These are phyloP conservation scores for Mucor saturninus DNA, from an alignment of 371 early-diverging fungal species.

Conservation along the genomic window DNA sequence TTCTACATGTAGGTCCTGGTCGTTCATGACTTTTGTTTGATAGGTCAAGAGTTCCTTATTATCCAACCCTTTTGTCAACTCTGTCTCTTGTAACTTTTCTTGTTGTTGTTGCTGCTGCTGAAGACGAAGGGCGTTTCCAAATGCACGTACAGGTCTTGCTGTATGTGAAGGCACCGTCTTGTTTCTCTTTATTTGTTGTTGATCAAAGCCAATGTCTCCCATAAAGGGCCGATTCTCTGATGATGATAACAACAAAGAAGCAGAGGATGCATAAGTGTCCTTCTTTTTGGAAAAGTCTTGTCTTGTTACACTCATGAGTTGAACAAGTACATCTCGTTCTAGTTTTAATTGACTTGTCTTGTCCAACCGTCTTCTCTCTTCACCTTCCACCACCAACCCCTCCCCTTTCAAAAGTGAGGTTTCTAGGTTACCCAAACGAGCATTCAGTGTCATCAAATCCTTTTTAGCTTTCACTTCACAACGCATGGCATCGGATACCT, in stretches of 20 bases:
- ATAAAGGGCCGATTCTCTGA: neutral
- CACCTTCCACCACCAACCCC: constrained; percentile 61
- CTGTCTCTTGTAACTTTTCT: constrained; percentile 59
- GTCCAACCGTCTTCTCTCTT: constrained; percentile 75
- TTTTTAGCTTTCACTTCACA: constrained; percentile 79
- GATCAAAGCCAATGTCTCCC: constrained; percentile 36
- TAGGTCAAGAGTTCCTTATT: constrained; percentile 74
- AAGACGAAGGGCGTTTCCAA: constrained; percentile 61
- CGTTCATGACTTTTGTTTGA: constrained; percentile 76
- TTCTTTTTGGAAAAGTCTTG: constrained; percentile 38
- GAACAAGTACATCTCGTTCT: constrained; percentile 64
- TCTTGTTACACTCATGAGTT: constrained; percentile 53
- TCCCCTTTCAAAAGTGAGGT: constrained; percentile 50
- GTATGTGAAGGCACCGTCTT: neutral
- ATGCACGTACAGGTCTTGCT: constrained; percentile 52
- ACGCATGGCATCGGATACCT: constrained; percentile 76
- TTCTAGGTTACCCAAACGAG: constrained; percentile 61
- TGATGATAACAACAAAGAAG: neutral
- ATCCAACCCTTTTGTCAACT: constrained; percentile 73
- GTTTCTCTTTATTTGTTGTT: constrained; percentile 6
- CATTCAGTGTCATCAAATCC: constrained; percentile 52
- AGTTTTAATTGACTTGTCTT: constrained; percentile 68
- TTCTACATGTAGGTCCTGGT: constrained; percentile 81
- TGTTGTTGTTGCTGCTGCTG: neutral
- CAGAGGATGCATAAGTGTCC: neutral